Conservation (phyloP, 306 rosid species). For the Citrullus amarus region DNA sequence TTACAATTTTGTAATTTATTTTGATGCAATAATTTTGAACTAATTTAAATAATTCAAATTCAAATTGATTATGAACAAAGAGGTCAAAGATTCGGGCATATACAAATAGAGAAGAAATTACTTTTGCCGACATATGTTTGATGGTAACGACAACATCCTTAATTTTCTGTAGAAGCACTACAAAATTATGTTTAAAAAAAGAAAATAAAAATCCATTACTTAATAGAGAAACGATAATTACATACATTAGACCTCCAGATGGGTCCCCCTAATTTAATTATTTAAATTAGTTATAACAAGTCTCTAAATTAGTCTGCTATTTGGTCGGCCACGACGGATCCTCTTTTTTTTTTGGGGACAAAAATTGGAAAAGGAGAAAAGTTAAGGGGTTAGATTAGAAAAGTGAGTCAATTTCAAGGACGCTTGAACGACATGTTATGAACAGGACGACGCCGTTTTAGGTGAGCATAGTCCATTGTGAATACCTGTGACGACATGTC, state of each 20-base stretch:
- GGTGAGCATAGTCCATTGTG: conserved; percentile 52
- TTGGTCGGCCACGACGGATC: conserved; percentile 3
- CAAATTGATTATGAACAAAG: too few species aligned
- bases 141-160: too few species aligned
- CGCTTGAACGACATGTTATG: conserved; percentile 44
- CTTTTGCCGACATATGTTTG: too few species aligned
- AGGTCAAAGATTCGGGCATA: too few species aligned
- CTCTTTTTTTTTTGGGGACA: not conserved
- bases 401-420: not conserved
- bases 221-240: not conserved
- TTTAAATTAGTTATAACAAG: not conserved
- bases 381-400: not conserved
- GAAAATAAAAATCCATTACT: too few species aligned
- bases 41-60: too few species aligned
- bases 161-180: not conserved
- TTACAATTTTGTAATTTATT: too few species aligned
- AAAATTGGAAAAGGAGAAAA: not conserved
- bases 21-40: too few species aligned
- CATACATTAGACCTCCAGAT: not conserved
- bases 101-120: too few species aligned
- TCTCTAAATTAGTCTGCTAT: not conserved
- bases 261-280: not conserved
- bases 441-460: conserved; percentile 53
- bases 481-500: conserved; percentile 32
- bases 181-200: not conserved